phyloP scores from a whole-genome alignment of 2,329 filamentous ascomycete species.

The Fusarium agapanthi region DNA sequence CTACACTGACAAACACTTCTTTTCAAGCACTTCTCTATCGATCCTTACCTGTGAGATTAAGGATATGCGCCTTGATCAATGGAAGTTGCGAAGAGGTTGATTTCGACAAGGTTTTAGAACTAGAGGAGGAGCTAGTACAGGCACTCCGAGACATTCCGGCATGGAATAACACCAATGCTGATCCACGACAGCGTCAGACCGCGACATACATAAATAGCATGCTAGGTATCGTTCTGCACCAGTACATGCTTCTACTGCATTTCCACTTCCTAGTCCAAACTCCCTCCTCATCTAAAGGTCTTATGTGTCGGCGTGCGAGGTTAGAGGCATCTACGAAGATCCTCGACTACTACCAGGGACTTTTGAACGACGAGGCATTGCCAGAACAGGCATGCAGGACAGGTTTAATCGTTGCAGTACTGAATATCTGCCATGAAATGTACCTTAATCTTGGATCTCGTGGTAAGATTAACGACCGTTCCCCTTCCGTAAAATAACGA shows the following conservation, averaged over 20 bases:
- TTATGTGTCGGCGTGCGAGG: background rate
- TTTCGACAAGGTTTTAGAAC: background rate
- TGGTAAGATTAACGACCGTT: accelerated
- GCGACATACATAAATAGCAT: background rate
- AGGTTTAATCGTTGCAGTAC: accelerated
- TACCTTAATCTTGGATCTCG: background rate
- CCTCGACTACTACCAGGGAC: background rate
- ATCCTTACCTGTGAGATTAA: accelerated
- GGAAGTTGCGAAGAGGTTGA: background rate
- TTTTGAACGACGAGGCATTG: accelerated
- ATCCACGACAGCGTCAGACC: background rate
- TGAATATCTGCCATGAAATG: background rate
- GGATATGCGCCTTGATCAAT: background rate
- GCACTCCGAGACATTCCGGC: background rate
- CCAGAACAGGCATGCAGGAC: background rate
- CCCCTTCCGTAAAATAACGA: too few relatives aligned
- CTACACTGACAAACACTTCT: background rate
- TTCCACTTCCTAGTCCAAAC: accelerated
- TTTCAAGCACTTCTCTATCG: background rate
- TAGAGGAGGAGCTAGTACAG: background rate
- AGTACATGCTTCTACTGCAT: background rate
- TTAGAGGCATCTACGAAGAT: background rate
- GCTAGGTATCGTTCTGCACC: background rate
- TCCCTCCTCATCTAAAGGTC: background rate
- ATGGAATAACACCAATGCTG: background rate